Percentiles rank a stretch among this genome's conserved stretches.
These are phyloP conservation scores for Talaromyces marneffei DNA, from an alignment of 2,329 filamentous ascomycete species.

Conservation along the genomic window DNA sequence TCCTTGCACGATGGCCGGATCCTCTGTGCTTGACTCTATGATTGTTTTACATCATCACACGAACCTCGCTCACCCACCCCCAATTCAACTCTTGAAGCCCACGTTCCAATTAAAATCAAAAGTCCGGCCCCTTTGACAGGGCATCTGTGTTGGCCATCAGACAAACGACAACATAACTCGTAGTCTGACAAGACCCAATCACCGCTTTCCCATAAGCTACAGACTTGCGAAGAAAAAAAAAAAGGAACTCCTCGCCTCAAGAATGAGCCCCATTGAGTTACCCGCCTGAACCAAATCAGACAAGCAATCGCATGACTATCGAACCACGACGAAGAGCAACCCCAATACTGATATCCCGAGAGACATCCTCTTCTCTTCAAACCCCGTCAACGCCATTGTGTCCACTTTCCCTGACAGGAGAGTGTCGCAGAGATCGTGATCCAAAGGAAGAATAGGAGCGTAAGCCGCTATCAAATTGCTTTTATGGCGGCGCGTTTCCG, in stretches of 20 bases:
- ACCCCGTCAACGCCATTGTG: constrained; percentile 31
- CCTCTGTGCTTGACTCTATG: constrained; percentile 99
- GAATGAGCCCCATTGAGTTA: constrained; percentile 99
- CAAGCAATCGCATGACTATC: constrained; percentile 98
- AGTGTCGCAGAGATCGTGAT: constrained; percentile 38
- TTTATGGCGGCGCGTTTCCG: constrained; percentile 99
- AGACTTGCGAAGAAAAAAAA: constrained; percentile 39
- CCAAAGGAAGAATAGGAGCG: constrained; percentile 47
- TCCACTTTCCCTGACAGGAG: constrained; percentile 19
- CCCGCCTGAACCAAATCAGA: constrained; percentile 42
- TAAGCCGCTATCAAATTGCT: constrained; percentile 81
- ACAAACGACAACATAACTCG: constrained; percentile 13
- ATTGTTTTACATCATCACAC: constrained; percentile 81
- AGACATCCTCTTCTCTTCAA: constrained; percentile 32
- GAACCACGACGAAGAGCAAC: constrained; percentile 80
- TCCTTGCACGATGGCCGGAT: constrained; percentile 38
- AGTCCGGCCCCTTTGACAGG: constrained; percentile 66
- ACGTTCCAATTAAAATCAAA: constrained; percentile 20
- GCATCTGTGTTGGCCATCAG: constrained; percentile 45
- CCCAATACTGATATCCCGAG: constrained; percentile 32
- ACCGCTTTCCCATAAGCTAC: constrained; percentile 53
- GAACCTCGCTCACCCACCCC: constrained; percentile 40
- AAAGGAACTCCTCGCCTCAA: constrained; percentile 83
- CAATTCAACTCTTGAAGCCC: neutral
- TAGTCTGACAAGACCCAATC: constrained; percentile 16